These are phyloP conservation scores for Musa itinerans DNA, from an alignment of 176 grass and related monocot genomes.

Conservation along the genomic window DNA sequence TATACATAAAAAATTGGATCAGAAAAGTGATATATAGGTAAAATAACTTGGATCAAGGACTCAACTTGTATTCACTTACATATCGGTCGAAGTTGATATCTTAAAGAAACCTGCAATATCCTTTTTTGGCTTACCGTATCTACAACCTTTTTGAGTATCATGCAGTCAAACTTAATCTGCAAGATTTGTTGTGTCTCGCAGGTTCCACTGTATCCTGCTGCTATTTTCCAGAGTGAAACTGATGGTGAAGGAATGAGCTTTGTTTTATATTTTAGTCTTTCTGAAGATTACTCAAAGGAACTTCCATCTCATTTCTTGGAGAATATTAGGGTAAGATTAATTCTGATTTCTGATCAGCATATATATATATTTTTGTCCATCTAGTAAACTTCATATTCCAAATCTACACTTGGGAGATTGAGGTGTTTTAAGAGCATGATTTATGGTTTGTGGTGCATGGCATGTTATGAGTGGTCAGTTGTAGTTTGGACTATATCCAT, in stretches of 20 bases:
- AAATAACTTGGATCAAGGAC: not conserved
- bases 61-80: too few species aligned
- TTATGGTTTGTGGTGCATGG: too few species aligned
- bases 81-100: not conserved
- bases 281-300: conserved; percentile 85
- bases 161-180: conserved; percentile 3
- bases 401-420: not conserved
- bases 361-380: not conserved
- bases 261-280: conserved; percentile 96
- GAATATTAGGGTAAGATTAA: conserved; percentile 59
- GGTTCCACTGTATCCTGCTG: conserved; percentile 86
- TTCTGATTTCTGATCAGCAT: not conserved
- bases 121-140: not conserved
- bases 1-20: not conserved
- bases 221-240: conserved; percentile 91
- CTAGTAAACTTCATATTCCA: not conserved
- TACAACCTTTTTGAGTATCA: not conserved
- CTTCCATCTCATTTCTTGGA: conserved; percentile 76
- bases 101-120: not conserved
- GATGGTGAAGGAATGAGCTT: conserved; percentile 92
- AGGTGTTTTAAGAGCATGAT: too few species aligned
- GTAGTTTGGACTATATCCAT: too few species aligned
- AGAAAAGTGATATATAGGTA: not conserved
- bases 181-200: conserved; percentile 34
- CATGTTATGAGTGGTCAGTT: too few species aligned